Percentiles rank a stretch among this genome's conserved stretches.
phyloP scores from a whole-genome alignment of 352 stramenopile genomes.

The Pythium sukuiense region DNA sequence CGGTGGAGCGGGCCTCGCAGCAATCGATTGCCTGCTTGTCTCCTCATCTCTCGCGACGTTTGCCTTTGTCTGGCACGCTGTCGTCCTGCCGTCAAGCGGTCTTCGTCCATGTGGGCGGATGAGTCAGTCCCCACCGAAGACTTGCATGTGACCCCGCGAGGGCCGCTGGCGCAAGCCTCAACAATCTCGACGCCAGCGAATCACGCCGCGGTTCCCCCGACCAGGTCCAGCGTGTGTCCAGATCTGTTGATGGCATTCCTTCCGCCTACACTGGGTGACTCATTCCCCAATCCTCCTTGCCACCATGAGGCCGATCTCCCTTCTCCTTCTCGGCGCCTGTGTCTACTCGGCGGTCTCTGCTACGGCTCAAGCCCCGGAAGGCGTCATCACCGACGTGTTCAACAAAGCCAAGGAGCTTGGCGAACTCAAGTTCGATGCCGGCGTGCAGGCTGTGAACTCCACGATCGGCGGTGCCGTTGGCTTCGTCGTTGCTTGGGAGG shows the following conservation, averaged over 20 bases:
- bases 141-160: not conserved
- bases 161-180: not conserved
- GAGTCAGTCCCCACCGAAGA: not conserved
- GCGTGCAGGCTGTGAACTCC: slow-evolving; percentile 1
- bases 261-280: not conserved
- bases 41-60: not conserved
- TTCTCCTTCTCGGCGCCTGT: slow-evolving; percentile 3
- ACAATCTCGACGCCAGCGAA: not conserved
- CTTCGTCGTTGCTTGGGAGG: slow-evolving; percentile 10
- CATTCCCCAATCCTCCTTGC: slow-evolving; percentile 11
- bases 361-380: not conserved
- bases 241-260: not conserved
- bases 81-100: not conserved
- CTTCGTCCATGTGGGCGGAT: slow-evolving; percentile 1
- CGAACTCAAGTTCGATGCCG: slow-evolving; percentile 11
- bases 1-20: not conserved
- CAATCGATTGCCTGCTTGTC: not conserved
- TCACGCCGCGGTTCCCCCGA: too few relatives aligned
- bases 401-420: slow-evolving; percentile 15
- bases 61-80: not conserved
- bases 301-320: slow-evolving; percentile 7
- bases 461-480: slow-evolving; percentile 2
- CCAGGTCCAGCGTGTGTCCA: too few relatives aligned
- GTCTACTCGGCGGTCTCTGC: not conserved
- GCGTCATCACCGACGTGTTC: slow-evolving; percentile 5